phyloP scores from a whole-genome alignment of 2,329 filamentous ascomycete species.

The Leptographium wingfieldii region DNA sequence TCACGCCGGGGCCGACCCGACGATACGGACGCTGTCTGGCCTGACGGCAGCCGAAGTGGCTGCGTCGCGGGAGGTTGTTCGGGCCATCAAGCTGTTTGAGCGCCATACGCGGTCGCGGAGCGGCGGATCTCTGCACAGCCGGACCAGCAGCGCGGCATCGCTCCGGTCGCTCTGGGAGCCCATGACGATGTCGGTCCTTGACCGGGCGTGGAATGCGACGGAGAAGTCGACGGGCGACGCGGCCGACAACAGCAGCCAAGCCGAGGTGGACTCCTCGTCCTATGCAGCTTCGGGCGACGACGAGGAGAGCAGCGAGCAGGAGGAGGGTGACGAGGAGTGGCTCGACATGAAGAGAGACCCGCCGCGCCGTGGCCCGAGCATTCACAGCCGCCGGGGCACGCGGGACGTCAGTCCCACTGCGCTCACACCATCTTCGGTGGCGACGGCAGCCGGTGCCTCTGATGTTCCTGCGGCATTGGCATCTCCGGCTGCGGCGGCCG shows the following conservation, averaged over 20 bases:
- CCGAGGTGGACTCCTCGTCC: slow-evolving; percentile 10
- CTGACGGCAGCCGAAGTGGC: slow-evolving; percentile 61
- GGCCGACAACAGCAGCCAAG: slow-evolving; percentile 5
- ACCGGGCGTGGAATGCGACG: background rate
- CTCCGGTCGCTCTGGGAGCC: slow-evolving; percentile 55
- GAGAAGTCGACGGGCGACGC: background rate
- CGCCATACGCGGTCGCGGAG: slow-evolving; percentile 55
- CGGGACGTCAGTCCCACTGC: slow-evolving; percentile 13
- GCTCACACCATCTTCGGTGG: background rate
- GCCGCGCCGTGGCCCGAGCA: background rate
- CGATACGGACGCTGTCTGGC: slow-evolving; percentile 54
- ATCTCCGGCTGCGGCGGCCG: slow-evolving; percentile 47
- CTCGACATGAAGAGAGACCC: slow-evolving; percentile 22
- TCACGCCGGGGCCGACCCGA: slow-evolving; percentile 59
- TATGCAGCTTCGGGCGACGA: slow-evolving; percentile 5
- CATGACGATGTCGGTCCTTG: slow-evolving; percentile 6
- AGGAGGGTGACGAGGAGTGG: slow-evolving; percentile 25
- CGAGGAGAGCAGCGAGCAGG: slow-evolving; percentile 12
- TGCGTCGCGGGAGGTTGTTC: slow-evolving; percentile 49
- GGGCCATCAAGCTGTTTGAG: slow-evolving; percentile 48
- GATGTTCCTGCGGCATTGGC: slow-evolving; percentile 27
- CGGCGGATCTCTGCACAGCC: slow-evolving; percentile 45
- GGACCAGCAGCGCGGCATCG: slow-evolving; percentile 54
- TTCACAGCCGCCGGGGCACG: slow-evolving; percentile 9
- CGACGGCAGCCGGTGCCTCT: slow-evolving; percentile 8